These are phyloP conservation scores for Candida ascalaphidarum DNA, from an alignment of 805 yeast genomes.

Conservation along the genomic window DNA sequence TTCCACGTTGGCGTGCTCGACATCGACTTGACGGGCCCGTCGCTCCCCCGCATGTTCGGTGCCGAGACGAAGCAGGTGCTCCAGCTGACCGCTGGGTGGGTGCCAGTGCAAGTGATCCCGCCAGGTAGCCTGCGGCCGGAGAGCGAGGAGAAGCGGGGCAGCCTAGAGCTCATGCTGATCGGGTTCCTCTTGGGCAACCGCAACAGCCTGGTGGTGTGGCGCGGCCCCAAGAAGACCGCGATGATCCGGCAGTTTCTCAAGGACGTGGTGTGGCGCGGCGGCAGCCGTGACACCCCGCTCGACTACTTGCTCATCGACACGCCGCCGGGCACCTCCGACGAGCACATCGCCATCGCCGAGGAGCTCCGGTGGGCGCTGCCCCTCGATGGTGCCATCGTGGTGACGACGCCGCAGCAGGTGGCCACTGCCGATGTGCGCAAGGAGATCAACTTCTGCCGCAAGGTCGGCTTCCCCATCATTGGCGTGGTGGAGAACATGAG, in stretches of 20 bases:
- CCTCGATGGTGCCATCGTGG: conserved; percentile 83
- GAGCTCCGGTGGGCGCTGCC: conserved; percentile 65
- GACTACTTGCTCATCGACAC: conserved; percentile 85
- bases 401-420: conserved; percentile 92
- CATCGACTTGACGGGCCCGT: conserved; percentile 94
- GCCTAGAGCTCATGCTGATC: conserved; percentile 67
- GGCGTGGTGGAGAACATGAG: conserved; percentile 96
- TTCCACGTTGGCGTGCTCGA: conserved; percentile 89
- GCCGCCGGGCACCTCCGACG: conserved; percentile 98
- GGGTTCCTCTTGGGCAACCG: conserved; percentile 82
- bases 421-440: conserved; percentile 92
- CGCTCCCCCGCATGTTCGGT: conserved; percentile 94
- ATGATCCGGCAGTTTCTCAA: conserved; percentile 90
- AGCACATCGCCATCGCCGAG: conserved; percentile 94
- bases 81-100: conserved; percentile 83
- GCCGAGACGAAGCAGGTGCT: conserved; percentile 71
- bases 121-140: too few species aligned
- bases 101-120: conserved; percentile 63
- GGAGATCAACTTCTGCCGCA: conserved; percentile 85
- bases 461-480: conserved; percentile 69
- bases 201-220: conserved; percentile 92
- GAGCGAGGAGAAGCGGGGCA: conserved; percentile 17
- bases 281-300: conserved; percentile 39
- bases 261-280: conserved; percentile 78
- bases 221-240: conserved; percentile 97